These are phyloP conservation scores for Trichosporon sp. DNA, from an alignment of 1,284 basidiomycete species.

Conservation along the genomic window DNA sequence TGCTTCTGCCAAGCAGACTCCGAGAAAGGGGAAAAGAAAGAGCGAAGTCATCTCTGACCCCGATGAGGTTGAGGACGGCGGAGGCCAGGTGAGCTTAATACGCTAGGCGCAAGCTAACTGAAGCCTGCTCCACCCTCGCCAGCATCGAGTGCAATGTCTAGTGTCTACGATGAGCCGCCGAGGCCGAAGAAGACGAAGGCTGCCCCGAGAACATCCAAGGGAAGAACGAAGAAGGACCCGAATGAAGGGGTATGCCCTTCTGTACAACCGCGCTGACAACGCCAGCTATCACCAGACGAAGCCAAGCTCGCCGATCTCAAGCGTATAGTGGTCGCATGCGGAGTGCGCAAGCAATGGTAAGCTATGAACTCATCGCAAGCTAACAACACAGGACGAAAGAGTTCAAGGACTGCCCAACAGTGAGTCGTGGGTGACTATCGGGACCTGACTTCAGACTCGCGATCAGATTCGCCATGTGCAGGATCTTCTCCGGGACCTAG, in stretches of 20 bases:
- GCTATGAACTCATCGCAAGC: constrained; percentile 5
- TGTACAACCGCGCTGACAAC: background rate
- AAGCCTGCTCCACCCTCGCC: background rate
- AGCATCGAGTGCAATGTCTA: constrained; percentile 1
- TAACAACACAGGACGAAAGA: constrained; percentile 53
- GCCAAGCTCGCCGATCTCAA: constrained; percentile 40
- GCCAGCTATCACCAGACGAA: constrained; percentile 35
- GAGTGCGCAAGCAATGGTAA: constrained; percentile 72
- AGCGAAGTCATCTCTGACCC: background rate
- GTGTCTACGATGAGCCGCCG: constrained; percentile 6
- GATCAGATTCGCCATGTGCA: constrained; percentile 64
- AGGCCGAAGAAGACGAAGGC: background rate
- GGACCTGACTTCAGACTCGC: constrained; percentile 43
- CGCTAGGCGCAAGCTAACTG: background rate
- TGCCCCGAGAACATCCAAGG: background rate
- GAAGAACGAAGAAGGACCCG: constrained; percentile 28
- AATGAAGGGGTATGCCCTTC: constrained; percentile 29
- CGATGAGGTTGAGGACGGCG: background rate
- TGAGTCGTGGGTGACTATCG: constrained; percentile 6
- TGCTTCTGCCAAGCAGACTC: too few species aligned
- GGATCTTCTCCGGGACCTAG: constrained; percentile 61
- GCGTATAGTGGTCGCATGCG: constrained; percentile 64
- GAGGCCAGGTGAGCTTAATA: background rate
- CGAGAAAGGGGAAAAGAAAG: background rate
- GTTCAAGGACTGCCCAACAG: constrained; percentile 58